A percentile compares a stretch with the other conserved stretches of the same genome.
phyloP scores from a whole-genome alignment of 495 filamentous ascomycete species.

The Massariosphaeria phaeospora region DNA sequence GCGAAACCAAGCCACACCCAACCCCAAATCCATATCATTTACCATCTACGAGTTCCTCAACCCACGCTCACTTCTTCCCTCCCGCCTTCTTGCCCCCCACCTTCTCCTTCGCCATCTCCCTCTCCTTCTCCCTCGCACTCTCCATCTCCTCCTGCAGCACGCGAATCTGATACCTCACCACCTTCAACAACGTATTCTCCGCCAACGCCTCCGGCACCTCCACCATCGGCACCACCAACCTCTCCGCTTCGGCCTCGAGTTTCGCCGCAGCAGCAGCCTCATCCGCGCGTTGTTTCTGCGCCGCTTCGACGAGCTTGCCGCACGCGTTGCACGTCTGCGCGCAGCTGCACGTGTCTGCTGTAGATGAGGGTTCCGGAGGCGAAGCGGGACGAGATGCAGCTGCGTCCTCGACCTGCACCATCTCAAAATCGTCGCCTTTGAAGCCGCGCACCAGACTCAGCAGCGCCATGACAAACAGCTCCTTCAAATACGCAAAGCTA shows the following conservation, averaged over 20 bases:
- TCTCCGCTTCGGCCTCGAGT: slow-evolving; percentile 10
- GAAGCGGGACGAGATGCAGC: neutral
- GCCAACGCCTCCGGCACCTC: slow-evolving; percentile 32
- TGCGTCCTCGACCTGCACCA: slow-evolving; percentile 8
- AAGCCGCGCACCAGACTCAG: slow-evolving; percentile 24
- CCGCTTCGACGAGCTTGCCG: slow-evolving; percentile 1
- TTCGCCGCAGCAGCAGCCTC: neutral
- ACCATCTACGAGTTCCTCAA: too few species aligned
- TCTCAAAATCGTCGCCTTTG: slow-evolving; percentile 27
- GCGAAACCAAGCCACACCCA: too few species aligned
- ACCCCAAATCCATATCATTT: too few species aligned
- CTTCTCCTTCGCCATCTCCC: slow-evolving; percentile 24
- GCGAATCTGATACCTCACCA: slow-evolving; percentile 31
- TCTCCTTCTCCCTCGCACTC: slow-evolving; percentile 28
- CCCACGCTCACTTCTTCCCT: too few species aligned
- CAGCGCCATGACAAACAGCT: slow-evolving; percentile 32
- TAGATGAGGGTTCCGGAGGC: neutral
- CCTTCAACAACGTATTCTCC: slow-evolving; percentile 30
- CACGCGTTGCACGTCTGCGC: slow-evolving; percentile 8
- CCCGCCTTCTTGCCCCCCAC: slow-evolving; percentile 1
- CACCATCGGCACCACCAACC: slow-evolving; percentile 19
- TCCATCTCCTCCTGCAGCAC: slow-evolving; percentile 36
- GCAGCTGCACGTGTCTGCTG: slow-evolving; percentile 9
- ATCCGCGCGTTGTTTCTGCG: neutral
- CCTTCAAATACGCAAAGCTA: slow-evolving; percentile 35